Base-by-base conservation (phyloP, 2,329 filamentous ascomycete species). In the Colletotrichum chlorophyti region DNA sequence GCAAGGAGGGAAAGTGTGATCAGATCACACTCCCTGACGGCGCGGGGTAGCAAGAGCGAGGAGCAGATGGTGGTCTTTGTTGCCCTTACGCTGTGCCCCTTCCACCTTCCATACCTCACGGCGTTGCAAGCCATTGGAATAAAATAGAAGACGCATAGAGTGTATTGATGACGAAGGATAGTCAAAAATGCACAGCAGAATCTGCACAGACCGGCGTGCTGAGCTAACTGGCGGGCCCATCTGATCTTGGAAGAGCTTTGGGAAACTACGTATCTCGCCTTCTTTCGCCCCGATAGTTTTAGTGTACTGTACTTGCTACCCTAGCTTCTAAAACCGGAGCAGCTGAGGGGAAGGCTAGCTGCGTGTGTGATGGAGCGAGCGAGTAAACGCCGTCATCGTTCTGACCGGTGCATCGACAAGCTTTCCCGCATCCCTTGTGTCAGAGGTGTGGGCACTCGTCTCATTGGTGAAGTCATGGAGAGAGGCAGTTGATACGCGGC, bases 381-480 rank as follows among this genome's bases (percentile, higher is more conserved):
- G n/a, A 45, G 38, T 45, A 19, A 49, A 55, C 37, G 23, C 31
- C 55, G 57, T 60, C 57, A 60, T 60, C 57, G 57, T 57, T 41
- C 32, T 47, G 31, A 19, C 45, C 15, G 32, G 32, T 15, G 51
- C 57, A 43, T 60, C 57, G 45, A 60, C 55, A 61, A 61, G 59
- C 59, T 61, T 62, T 61, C 53, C 55, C 45, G 47, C 59, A 60
- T 62, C 57, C 55, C 51, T 53, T 62, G 54, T 60, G 45, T 57
- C 52, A 60, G 52, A 46, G 57, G 51, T 26, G 57, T 60, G 57
- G 57, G 51, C 57, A 32, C 14, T 34, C 37, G 37, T 46, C 41
- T 53, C 38, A 63, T 63, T 63, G 61, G 61, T 62, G 61, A 63
- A 54, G 53, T 62, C 58, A 62, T 60, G 27, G 27, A 41, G 48